Base-by-base conservation (phyloP, 768 basidiomycete species). In the Mycena rebaudengoi region DNA sequence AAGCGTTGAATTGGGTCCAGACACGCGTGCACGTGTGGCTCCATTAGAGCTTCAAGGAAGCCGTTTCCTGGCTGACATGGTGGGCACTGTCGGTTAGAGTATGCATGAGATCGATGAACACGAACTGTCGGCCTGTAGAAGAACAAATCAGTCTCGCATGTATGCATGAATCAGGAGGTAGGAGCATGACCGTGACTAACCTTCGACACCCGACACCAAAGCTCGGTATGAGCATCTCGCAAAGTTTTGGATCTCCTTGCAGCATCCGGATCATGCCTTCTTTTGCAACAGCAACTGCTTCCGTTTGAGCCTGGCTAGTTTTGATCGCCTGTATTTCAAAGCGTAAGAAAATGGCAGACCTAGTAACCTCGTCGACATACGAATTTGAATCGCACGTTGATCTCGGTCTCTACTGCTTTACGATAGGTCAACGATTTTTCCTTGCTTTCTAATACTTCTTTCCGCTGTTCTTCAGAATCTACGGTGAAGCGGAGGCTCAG, bases 251-350 rank as follows among this genome's bases (percentile, higher is more conserved):
- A 57, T 76, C 80, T 60, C 79, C 76, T 21, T 77, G 78, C 16
- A 88, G 73, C 56, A 78, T 80, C 52, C 76, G 73, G 30, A 75
- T 70, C 84, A 87, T 86, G 45, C 74, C 65, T 18, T 69, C 69
- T 6, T 62, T 65, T 69, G 82, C 74, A 7, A 54, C 64, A 11
- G 52, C 64, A 1, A 62, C 71, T 0, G 68, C 71, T 7, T 65
- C 69, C 50, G 70, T 61, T 65, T 85, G 83, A 46, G 74, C 67
- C 0, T 67, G 69, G 3, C 74, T 77, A n/a, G 76, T 75, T 16
- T 70, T 67, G 16, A 82, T 66, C 21, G 39, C 52, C 26, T 54
- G 39, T 41, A 41, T 43, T 41, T 30, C 33, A 40, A 44, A 55
- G 52, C 35, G 35, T 37, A 53, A 53, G 39, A 41, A 44, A 32